phyloP scores from a whole-genome alignment of 805 yeast genomes.

The Ogataea siamensis region DNA sequence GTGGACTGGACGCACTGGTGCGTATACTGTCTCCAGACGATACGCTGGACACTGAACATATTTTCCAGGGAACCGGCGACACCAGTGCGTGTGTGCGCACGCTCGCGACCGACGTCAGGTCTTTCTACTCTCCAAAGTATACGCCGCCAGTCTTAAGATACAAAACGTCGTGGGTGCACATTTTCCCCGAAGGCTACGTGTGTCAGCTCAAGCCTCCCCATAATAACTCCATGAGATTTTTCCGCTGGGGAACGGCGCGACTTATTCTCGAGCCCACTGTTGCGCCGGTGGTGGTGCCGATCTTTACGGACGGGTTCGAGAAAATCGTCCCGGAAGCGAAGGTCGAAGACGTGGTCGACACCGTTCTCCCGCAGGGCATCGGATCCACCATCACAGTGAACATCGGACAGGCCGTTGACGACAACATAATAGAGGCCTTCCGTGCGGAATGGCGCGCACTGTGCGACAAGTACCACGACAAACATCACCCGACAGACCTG shows the following conservation, averaged over 20 bases:
- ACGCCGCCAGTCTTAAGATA: conserved; percentile 57
- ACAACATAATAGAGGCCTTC: conserved; percentile 52
- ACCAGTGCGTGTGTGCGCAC: not conserved
- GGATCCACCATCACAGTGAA: conserved; percentile 67
- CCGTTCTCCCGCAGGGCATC: conserved; percentile 59
- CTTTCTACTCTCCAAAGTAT: conserved; percentile 35
- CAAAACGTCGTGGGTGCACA: conserved; percentile 85
- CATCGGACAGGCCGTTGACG: conserved; percentile 72
- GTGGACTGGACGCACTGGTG: conserved; percentile 82
- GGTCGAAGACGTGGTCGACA: conserved; percentile 51
- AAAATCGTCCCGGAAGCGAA: conserved; percentile 77
- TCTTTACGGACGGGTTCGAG: conserved; percentile 83
- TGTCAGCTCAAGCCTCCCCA: conserved; percentile 79
- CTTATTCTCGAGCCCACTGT: conserved; percentile 76
- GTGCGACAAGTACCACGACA: conserved; percentile 53
- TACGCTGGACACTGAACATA: conserved; percentile 46
- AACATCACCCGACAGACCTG: conserved; percentile 53
- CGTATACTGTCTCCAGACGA: conserved; percentile 78
- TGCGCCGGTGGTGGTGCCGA: conserved; percentile 85
- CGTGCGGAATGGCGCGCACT: conserved; percentile 69
- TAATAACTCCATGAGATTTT: conserved; percentile 85
- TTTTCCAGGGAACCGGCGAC: conserved; percentile 22
- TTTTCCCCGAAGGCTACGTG: conserved; percentile 94
- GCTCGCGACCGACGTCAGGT: conserved; percentile 15
- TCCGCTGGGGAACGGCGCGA: conserved; percentile 93